A percentile compares a stretch with the other conserved stretches of the same genome.
Evolutionary conservation across 1,284 basidiomycete species (phyloP).

Genomic region (Ustilago nuda): DNA sequence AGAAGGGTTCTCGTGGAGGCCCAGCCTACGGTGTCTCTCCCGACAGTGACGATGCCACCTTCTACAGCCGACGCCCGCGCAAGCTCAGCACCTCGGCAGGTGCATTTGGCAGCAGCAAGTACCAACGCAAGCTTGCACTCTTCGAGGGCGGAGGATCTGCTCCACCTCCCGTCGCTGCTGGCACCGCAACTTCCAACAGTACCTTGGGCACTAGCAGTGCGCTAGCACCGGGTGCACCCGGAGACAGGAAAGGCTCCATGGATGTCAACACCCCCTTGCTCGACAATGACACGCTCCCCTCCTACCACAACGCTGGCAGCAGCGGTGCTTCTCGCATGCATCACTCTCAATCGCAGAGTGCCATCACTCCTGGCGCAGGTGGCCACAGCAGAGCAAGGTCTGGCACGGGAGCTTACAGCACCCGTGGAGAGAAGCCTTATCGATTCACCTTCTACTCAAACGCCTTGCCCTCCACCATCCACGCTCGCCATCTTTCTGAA

Average conservation of each 20-base stretch:
- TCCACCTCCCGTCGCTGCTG: conserved; percentile 55
- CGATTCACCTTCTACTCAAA: conserved; percentile 99
- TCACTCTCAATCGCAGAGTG: conserved; percentile 27
- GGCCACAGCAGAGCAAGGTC: conserved; percentile 30
- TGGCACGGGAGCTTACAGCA: conserved; percentile 40
- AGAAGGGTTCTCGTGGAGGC: conserved; percentile 18
- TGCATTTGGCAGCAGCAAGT: conserved; percentile 61
- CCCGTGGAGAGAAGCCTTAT: conserved; percentile 77
- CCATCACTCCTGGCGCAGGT: conserved; percentile 17
- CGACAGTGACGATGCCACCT: conserved; percentile 64
- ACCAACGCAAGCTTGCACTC: conserved; percentile 86
- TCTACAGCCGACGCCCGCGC: conserved; percentile 66
- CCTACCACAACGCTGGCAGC: conserved; percentile 61
- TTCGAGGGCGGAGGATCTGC: conserved; percentile 78
- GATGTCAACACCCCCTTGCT: conserved; percentile 69
- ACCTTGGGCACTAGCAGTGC: conserved; percentile 71
- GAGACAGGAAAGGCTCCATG: conserved; percentile 21
- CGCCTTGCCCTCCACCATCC: conserved; percentile 89
- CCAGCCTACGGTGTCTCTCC: conserved; percentile 58
- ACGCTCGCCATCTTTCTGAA: conserved; percentile 90
- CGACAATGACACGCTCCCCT: conserved; percentile 67
- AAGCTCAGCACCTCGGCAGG: conserved; percentile 48
- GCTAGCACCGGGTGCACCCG: neutral
- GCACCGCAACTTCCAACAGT: conserved; percentile 57
- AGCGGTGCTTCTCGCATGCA: conserved; percentile 28